Conservation (phyloP, 148 eudicot genomes). For the Rhododendron simsii region DNA sequence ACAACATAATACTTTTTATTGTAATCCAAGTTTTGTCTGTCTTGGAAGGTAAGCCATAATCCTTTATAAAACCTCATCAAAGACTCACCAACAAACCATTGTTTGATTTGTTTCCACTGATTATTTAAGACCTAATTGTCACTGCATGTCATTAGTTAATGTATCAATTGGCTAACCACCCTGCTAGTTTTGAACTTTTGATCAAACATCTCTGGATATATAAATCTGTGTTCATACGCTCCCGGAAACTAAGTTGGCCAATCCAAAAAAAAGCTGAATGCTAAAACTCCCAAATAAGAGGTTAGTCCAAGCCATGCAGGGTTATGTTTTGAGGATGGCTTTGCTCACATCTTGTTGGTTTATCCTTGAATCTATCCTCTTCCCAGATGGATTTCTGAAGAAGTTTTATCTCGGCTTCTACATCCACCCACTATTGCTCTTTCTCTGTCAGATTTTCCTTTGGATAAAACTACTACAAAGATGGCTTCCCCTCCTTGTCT, state of each 20-base stretch:
- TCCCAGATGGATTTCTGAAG: constrained; percentile 30
- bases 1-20: neutral
- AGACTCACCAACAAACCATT: neutral
- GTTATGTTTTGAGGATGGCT: constrained; percentile 20
- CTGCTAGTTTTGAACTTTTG: neutral
- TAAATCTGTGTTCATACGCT: neutral
- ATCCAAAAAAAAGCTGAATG: neutral
- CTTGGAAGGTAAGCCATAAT: neutral
- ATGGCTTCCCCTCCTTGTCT: constrained; percentile 4
- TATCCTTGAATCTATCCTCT: constrained; percentile 19
- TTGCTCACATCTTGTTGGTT: constrained; percentile 31
- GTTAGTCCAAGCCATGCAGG: neutral
- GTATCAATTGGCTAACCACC: neutral
- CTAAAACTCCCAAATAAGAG: neutral
- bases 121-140: neutral
- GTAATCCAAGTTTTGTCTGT: neutral
- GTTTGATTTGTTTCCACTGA: neutral
- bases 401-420: constrained; percentile 28
- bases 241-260: neutral
- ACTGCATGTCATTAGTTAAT: neutral
- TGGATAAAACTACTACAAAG: constrained; percentile 20
- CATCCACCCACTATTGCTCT: constrained; percentile 23
- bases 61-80: neutral
- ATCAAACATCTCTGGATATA: neutral
- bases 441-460: constrained; percentile 25